Evolutionary conservation across 2,329 filamentous ascomycete species (phyloP), one percentile per base, ranked within the genome.

Genomic region (Paracamarosporium sp.): DNA sequence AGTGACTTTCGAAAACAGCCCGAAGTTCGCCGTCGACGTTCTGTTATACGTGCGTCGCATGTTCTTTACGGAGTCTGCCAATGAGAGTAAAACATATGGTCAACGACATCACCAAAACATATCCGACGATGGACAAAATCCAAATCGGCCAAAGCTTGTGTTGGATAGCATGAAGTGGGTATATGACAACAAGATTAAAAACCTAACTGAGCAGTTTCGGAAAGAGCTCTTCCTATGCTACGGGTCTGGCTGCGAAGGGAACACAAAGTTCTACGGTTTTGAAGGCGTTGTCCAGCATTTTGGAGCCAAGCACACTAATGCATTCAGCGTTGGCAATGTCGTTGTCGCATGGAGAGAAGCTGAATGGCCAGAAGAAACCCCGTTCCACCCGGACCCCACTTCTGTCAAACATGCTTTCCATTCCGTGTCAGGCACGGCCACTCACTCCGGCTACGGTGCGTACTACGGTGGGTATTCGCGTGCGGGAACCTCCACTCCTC

Each of bases 161-260:
- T 78, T 95, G 64, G 91, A 94, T 70, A 92, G 93, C 69, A 93
- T 95, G 90, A 93, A 90, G 75, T 94, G 89, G 87, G 80, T 93
- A 28, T 93, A 90, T 72, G 90, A 93, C 68, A 86, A 85, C 64
- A 93, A 92, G 72, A 83, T 95, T 70, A 91, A 88, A 68, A 86
- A 86, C 24, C 77, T 86, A 53, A 91, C 89, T 2, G 88, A 92
- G 60, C 77, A 80, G 44, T 83, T 84, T 65, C 82, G 87, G 64
- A 90, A 88, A 68, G 90, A 93, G 54, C 78, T 93, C 9, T 95
- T 95, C 73, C 82, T 90, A 56, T 95, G 91, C 78, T 88, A 86
- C 44, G 77, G 75, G 12, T 79, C 74, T 65, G 85, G 82, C 28
- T 93, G 90, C 72, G 85, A 88, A 46, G 81, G 81, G 48, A 86